Base-by-base conservation (phyloP, 1,284 basidiomycete species). In the Boletus chippewaensis region DNA sequence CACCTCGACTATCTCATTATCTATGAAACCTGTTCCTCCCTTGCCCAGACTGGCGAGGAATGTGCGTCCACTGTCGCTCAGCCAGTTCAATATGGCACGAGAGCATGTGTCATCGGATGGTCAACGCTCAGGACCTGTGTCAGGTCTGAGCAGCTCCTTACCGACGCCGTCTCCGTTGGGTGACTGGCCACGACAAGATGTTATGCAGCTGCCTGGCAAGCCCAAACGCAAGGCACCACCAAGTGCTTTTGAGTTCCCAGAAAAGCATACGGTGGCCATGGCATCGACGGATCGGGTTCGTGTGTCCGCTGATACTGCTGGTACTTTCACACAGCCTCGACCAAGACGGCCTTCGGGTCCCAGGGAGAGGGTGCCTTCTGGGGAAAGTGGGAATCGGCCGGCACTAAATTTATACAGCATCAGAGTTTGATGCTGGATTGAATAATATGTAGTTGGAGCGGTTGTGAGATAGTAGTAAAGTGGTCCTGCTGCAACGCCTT, bases 101-200 rank as follows among this genome's bases (percentile, higher is more conserved):
- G 50, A 42, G 35, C 47, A 41, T 12, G 40, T 34, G 24, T 53
- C 57, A 13, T 49, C 62, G 38, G 59, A 66, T 15, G 55, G 66
- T 40, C 65, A 65, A 51, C 52, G 61, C 20, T 55, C 61, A 47
- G 53, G 41, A 44, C 52, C 53, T 12, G 29, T 49, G 8, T 41
- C 45, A 43, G 29, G 16, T 49, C 51, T 51, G 32, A 50, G 48
- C 53, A 18, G 2, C 15, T 52, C 54, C 8, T 54, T 57, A 3
- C 54, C 70, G 13, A 70, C 71, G 7, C 74, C 77, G n/a, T 67
- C 73, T 12, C 78, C 77, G 5, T 65, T 83, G 1, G 77, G 78
- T 18, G 61, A 76, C 42, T 84, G 81, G 82, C 81, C 81, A 16
- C 74, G 77, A 26, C 57, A 61, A 13, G 73, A 80, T 54, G 67